Base-by-base conservation (phyloP, 148 eudicot genomes). In the Fagopyrum tataricum region DNA sequence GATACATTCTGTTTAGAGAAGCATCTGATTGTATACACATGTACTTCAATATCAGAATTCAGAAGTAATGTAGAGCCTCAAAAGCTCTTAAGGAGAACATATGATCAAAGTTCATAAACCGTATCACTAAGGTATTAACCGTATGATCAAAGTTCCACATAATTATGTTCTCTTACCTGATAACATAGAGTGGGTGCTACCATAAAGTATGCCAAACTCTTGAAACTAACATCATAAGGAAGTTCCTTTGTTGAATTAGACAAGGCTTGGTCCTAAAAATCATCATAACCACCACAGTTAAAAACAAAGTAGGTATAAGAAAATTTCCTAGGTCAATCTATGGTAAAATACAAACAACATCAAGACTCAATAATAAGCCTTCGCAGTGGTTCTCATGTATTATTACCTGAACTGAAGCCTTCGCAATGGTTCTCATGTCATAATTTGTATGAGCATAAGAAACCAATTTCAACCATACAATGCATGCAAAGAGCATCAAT, bases 181-280 rank as follows among this genome's bases (percentile, higher is more conserved):
- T 91, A 94, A 81, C 98, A 94, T 51, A 94, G 77, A 7, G 98
- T 93, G 55, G 98, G 98, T 76, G 98, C 98, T 81, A 93, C 82
- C 91, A 94, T 88, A 89, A 94, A 94, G 85, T 94, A 94, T 47
- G 75, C 85, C 83, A 94, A 76, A 79, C 87, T 87, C 76, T 86
- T 85, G 80, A 88, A 85, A 80, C 84, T 85, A 74, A 88, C 87
- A 72, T 89, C 85, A 77, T 85, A 79, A 44, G 87, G 81, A 47
- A 76, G 86, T 74, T 86, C 89, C 74, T 41, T 47, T 64, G 59
- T 74, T 55, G 78, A 78, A 46, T 62, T 72, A 47, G 87, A 79
- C 3, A 61, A 73, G 46, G 77, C 77, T 74, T 84, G 89, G 37
- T 78, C 91, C 98, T 93, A 70, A 70, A 42, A 70, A 59, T 51